Evolutionary conservation across 1,284 basidiomycete species (phyloP).

Genomic region (Papiliotrema nemorosa): DNA sequence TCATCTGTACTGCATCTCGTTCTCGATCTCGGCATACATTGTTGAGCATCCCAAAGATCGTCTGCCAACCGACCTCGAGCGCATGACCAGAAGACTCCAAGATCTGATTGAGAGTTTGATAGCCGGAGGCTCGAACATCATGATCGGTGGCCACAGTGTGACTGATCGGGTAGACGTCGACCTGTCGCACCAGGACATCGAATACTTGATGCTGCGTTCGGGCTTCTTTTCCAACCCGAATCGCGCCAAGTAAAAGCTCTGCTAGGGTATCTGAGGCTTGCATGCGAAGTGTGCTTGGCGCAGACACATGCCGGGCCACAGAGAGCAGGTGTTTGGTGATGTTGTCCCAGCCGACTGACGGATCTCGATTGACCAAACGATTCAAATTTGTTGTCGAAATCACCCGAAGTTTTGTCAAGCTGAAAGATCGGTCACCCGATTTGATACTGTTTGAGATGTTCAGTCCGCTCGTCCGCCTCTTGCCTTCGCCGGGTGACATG

Average conservation of each 20-base stretch:
- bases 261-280: conserved; percentile 84
- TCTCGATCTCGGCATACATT: conserved; percentile 61
- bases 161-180: conserved; percentile 53
- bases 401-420: conserved; percentile 74
- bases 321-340: conserved; percentile 74
- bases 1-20: not conserved
- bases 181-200: conserved; percentile 73
- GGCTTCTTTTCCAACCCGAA: conserved; percentile 56
- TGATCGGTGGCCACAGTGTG: conserved; percentile 44
- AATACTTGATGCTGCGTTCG: conserved; percentile 77
- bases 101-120: conserved; percentile 84
- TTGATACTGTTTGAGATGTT: conserved; percentile 72
- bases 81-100: conserved; percentile 88
- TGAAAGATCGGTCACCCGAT: conserved; percentile 60
- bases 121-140: conserved; percentile 79
- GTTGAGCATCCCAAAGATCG: conserved; percentile 83
- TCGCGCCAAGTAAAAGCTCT: conserved; percentile 67
- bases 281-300: conserved; percentile 73
- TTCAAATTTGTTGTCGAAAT: conserved; percentile 78
- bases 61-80: conserved; percentile 85
- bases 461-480: conserved; percentile 76
- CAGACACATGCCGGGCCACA: conserved; percentile 60
- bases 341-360: conserved; percentile 79
- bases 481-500: conserved; percentile 25
- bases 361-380: conserved; percentile 72